Evolutionary conservation across 2,329 filamentous ascomycete species (phyloP), one percentile per base, ranked within the genome.

Genomic region (Didymella pinodella): DNA sequence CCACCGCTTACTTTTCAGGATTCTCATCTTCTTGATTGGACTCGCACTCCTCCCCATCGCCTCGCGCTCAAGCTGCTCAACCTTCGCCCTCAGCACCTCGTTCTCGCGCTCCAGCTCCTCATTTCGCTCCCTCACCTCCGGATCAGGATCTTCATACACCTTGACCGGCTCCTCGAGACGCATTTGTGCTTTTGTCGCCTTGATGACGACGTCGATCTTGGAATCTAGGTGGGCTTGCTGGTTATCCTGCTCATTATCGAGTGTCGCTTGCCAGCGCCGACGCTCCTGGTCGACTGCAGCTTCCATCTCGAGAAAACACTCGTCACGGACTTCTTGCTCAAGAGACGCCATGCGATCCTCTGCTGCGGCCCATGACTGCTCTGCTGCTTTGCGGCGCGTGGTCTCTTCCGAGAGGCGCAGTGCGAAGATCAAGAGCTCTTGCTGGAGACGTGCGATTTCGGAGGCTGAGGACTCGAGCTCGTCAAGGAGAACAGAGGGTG

Each of bases 221-320:
- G 87, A 87, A 75, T 98, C 93, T 72, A 95, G 85, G 76, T 96
- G 92, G 73, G 91, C 91, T 61, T 97, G 92, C 51, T 88, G 88
- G 44, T 88, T 86, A 67, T 96, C 93, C 54, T 80, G 72, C 76
- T 97, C 93, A 5, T 90, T 86, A 18, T 91, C 90, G 75, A 93
- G 86, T 0, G 87, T 90, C 0, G 85, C 85, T 73, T 94, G 90
- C 90, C 92, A 97, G n/a, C 91, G 84, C 10, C 86, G 84, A 75
- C 91, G 86, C 75, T 97, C 93, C 12, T 88, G 80, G 20, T 88
- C 85, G 46, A 97, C 83, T 11, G 87, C 86, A 59, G 85, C 82
- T 71, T 99, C 95, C 81, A 96, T 96, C 71, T 97, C 95, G 2
- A 81, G 83, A 66, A 88, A 93, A 68, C 93, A 94, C 66, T 98